Percentiles rank a stretch among this genome's conserved stretches.
These are phyloP conservation scores for Pichia nakasei DNA, from an alignment of 805 yeast genomes.

Conservation along the genomic window DNA sequence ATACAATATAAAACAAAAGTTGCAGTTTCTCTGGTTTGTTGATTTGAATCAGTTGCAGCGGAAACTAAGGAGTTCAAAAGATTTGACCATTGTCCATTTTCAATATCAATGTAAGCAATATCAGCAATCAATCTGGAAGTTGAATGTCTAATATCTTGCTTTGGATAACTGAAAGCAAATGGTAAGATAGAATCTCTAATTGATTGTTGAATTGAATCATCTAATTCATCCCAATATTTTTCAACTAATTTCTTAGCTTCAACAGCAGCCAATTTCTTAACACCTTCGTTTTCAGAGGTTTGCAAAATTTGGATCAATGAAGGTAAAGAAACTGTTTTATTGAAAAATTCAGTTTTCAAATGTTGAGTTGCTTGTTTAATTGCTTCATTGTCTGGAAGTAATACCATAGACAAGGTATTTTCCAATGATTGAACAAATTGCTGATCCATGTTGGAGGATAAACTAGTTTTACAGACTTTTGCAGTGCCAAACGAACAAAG, in stretches of 20 bases:
- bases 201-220: conserved; percentile 41
- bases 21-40: conserved; percentile 68
- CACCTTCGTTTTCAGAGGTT: conserved; percentile 54
- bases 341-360: conserved; percentile 66
- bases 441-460: conserved; percentile 48
- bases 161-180: conserved; percentile 56
- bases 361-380: conserved; percentile 76
- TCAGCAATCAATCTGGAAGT: conserved; percentile 84
- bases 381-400: conserved; percentile 71
- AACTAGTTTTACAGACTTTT: neutral
- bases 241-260: conserved; percentile 82
- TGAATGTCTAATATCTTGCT: conserved; percentile 70
- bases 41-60: conserved; percentile 45
- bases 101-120: conserved; percentile 71
- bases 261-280: conserved; percentile 91
- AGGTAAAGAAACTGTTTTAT: conserved; percentile 64
- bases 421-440: conserved; percentile 65
- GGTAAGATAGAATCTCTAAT: conserved; percentile 63
- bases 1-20: conserved; percentile 70
- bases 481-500: neutral
- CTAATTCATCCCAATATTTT: conserved; percentile 56
- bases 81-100: conserved; percentile 59
- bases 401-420: conserved; percentile 67
- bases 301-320: conserved; percentile 77
- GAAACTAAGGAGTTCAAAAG: conserved; percentile 62